Evolutionary conservation across 2,329 filamentous ascomycete genomes (phyloP).

Genomic region (Fusarium luffae): DNA sequence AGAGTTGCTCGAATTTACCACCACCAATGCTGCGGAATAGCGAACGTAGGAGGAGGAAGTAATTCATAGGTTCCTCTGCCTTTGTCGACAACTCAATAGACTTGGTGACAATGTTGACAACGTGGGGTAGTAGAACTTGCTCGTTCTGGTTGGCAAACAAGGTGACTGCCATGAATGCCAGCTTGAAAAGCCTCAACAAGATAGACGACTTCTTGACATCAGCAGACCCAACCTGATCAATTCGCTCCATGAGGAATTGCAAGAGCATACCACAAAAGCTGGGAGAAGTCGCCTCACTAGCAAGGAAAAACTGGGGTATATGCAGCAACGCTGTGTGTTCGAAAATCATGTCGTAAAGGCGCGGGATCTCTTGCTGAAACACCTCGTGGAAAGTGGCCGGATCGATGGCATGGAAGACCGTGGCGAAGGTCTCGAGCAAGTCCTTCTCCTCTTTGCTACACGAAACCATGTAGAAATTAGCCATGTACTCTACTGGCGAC

Average conservation of each 20-base stretch:
- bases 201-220: conserved; percentile 95
- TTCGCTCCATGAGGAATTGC: conserved; percentile 95
- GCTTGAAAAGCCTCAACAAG: conserved; percentile 91
- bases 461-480: conserved; percentile 93
- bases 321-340: conserved; percentile 94
- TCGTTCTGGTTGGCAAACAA: conserved; percentile 96
- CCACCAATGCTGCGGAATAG: conserved; percentile 97
- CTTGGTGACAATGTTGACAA: conserved; percentile 96
- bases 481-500: conserved; percentile 90
- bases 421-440: conserved; percentile 95
- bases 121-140: conserved; percentile 92
- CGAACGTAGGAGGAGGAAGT: conserved; percentile 91
- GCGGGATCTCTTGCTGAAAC: conserved; percentile 96
- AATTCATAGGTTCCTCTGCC: conserved; percentile 98
- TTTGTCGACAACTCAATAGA: conserved; percentile 96
- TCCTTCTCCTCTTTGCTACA: conserved; percentile 98
- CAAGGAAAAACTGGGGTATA: conserved; percentile 96
- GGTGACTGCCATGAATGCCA: conserved; percentile 99
- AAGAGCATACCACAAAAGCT: conserved; percentile 98
- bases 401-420: conserved; percentile 98
- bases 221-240: conserved; percentile 91
- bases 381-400: conserved; percentile 98
- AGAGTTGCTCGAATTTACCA: conserved; percentile 95
- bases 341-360: conserved; percentile 97
- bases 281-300: conserved; percentile 97